A percentile compares a stretch with the other conserved stretches of the same genome.
Conservation (phyloP, 345 rosid genomes). For the Eucalyptus cloeziana region DNA sequence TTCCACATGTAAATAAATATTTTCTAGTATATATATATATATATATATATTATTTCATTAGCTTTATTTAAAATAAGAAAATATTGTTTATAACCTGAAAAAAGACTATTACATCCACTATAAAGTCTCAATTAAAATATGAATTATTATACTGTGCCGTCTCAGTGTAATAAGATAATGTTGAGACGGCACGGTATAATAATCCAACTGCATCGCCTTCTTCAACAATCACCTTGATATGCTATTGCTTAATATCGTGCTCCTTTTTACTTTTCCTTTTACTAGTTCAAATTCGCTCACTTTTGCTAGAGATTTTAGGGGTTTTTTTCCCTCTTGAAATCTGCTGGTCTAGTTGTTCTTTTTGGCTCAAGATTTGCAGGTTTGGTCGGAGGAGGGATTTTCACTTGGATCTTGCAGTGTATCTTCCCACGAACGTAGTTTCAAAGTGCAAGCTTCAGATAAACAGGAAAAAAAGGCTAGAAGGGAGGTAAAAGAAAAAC, state of each 20-base stretch:
- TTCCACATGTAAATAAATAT: too few relatives aligned
- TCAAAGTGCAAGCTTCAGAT: background rate
- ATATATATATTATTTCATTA: too few relatives aligned
- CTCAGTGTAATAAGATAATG: too few relatives aligned
- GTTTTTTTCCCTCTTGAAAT: background rate
- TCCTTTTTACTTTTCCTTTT: background rate
- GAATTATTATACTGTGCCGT: too few relatives aligned
- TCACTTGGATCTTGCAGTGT: background rate
- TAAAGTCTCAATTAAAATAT: too few relatives aligned
- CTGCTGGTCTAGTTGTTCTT: background rate
- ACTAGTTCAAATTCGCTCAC: background rate
- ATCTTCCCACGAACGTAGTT: background rate
- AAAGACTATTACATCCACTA: too few relatives aligned
- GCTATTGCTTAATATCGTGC: background rate
- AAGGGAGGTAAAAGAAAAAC: background rate
- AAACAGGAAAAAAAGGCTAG: background rate
- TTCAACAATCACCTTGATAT: background rate
- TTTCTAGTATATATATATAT: too few relatives aligned
- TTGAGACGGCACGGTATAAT: too few relatives aligned
- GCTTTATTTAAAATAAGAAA: too few relatives aligned
- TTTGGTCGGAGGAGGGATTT: background rate
- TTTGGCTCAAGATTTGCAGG: background rate
- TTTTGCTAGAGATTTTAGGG: background rate
- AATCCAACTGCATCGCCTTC: background rate
- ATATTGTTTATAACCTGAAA: too few relatives aligned